phyloP scores from a whole-genome alignment of 768 basidiomycete species.

The Lentinula sp. region DNA sequence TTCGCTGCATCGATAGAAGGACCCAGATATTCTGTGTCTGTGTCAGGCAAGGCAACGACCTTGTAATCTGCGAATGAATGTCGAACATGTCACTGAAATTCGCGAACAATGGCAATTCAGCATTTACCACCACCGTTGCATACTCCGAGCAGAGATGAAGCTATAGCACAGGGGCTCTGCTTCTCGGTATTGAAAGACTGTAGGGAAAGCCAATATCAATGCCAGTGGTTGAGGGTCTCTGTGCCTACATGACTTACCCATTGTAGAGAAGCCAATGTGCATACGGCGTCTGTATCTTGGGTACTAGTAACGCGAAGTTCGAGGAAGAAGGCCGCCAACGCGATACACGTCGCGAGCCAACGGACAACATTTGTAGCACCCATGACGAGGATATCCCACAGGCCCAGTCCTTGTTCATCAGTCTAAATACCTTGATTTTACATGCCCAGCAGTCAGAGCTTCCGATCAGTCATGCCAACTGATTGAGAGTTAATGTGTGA shows the following conservation, averaged over 20 bases:
- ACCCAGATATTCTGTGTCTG: conserved; percentile 29
- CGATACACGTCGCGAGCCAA: not conserved
- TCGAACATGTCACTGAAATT: not conserved
- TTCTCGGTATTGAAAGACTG: conserved; percentile 30
- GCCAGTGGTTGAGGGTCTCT: not conserved
- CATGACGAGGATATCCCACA: not conserved
- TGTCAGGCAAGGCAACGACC: conserved; percentile 18
- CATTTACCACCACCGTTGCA: conserved; percentile 37
- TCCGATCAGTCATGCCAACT: not conserved
- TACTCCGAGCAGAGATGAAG: conserved; percentile 35
- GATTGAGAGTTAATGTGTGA: not conserved
- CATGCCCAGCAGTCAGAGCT: not conserved
- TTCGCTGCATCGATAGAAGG: conserved; percentile 31
- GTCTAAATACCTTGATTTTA: not conserved
- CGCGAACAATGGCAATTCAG: not conserved
- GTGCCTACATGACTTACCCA: conserved; percentile 19
- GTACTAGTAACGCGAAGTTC: conserved; percentile 9
- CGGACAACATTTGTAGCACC: not conserved
- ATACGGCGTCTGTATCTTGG: conserved; percentile 17
- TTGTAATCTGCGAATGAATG: conserved; percentile 19
- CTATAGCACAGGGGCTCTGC: conserved; percentile 41
- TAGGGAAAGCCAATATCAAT: not conserved
- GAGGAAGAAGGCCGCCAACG: not conserved
- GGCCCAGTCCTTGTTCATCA: not conserved
- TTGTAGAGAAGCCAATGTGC: conserved; percentile 12